A percentile compares a stretch with the other conserved stretches of the same genome.
These are phyloP conservation scores for Thecaphora frezii DNA, from an alignment of 1,284 basidiomycete genomes.

Conservation along the genomic window DNA sequence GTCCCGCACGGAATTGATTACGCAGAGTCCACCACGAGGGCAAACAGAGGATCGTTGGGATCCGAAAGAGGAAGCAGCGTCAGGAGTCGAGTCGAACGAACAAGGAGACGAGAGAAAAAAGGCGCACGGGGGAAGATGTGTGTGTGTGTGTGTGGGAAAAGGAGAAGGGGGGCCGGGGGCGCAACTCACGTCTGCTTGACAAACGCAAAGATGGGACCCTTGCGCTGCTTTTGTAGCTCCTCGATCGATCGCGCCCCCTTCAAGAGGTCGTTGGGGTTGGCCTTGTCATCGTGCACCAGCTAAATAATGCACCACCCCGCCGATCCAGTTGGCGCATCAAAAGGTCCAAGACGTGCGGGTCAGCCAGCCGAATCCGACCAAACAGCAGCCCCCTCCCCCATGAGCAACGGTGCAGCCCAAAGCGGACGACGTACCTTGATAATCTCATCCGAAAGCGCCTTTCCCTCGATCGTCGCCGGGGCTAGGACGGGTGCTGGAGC, in stretches of 20 bases:
- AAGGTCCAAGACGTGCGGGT: too few species aligned
- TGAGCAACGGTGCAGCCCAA: too few species aligned
- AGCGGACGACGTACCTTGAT: conserved; percentile 61
- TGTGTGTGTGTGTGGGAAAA: too few species aligned
- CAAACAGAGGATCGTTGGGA: too few species aligned
- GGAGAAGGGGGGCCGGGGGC: too few species aligned
- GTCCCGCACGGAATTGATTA: not conserved
- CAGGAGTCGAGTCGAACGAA: too few species aligned
- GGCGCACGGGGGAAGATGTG: too few species aligned
- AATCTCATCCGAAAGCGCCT: conserved; percentile 66
- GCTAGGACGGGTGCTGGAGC: conserved; percentile 75
- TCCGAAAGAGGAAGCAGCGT: too few species aligned
- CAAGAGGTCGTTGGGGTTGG: conserved; percentile 63
- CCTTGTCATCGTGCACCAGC: conserved; percentile 66
- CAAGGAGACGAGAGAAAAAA: too few species aligned
- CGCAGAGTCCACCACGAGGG: not conserved
- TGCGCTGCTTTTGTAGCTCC: conserved; percentile 58
- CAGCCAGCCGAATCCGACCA: too few species aligned
- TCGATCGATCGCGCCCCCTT: conserved; percentile 53
- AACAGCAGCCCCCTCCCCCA: too few species aligned
- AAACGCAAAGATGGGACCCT: conserved; percentile 57
- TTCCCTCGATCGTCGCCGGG: conserved; percentile 77
- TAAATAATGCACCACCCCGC: conserved; percentile 32
- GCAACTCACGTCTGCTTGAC: conserved; percentile 61
- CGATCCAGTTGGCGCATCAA: not conserved